Percentiles rank a stretch among this genome's conserved stretches.
Evolutionary conservation across 345 rosid genomes (phyloP).

Genomic region (Tarenaya hassleriana): DNA sequence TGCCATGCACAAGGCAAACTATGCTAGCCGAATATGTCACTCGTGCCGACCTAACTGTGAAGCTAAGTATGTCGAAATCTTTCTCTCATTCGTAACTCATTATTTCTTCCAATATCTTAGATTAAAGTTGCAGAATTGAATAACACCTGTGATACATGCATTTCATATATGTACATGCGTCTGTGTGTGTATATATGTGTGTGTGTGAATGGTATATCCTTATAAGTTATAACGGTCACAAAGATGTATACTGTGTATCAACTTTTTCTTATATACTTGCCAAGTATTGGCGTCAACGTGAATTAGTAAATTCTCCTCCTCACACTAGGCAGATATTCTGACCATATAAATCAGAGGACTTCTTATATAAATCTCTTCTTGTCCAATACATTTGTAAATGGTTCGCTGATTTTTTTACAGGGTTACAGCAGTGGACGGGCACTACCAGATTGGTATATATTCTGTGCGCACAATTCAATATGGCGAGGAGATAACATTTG

Average conservation of each 20-base stretch:
- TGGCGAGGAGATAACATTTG: constrained; percentile 98
- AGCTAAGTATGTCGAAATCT: constrained; percentile 73
- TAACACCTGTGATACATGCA: too few species aligned
- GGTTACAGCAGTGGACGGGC: constrained; percentile 98
- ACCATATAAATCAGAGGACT: constrained; percentile 11
- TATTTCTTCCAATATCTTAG: constrained; percentile 6
- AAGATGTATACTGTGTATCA: too few species aligned
- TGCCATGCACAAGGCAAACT: constrained; percentile 99
- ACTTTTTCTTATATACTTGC: constrained; percentile 2
- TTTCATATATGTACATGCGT: constrained; percentile 18
- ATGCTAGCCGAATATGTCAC: constrained; percentile 99
- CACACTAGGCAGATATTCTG: too few species aligned
- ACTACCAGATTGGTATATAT: constrained; percentile 96
- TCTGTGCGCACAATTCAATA: constrained; percentile 65
- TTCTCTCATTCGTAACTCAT: constrained; percentile 3
- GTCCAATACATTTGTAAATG: constrained; percentile 1
- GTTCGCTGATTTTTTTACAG: constrained; percentile 42
- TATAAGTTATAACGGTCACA: too few species aligned
- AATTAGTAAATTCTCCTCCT: too few species aligned
- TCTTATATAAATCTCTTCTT: constrained; percentile 4
- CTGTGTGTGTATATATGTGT: too few species aligned
- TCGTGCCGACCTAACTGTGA: constrained; percentile 99
- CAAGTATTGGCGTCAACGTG: too few species aligned
- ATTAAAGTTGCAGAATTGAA: too few species aligned
- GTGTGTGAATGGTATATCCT: too few species aligned